Base-by-base conservation (phyloP, 768 basidiomycete genomes). In the Tremella yokohamensis region DNA sequence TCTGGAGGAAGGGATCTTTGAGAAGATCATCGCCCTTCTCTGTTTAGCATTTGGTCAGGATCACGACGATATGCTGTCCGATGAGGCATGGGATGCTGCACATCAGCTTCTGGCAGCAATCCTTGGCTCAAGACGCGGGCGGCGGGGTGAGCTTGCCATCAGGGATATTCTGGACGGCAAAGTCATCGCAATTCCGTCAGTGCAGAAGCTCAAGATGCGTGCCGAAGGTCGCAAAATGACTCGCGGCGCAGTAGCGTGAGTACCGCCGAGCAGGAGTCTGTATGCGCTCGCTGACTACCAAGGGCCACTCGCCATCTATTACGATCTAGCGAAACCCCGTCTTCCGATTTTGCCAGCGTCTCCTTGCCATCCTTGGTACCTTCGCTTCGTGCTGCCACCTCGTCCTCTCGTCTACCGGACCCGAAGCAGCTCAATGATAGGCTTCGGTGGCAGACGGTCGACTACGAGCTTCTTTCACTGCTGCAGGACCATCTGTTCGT, bases 371-470 rank as follows among this genome's bases (percentile, higher is more conserved):
- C 70, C 15, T 56, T 74, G 15, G 50, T 58, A 0, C 72, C 69
- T 0, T 69, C 69, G 1, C 56, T 76, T 2, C 51, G 63, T 12
- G 62, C 66, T n/a, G 67, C 72, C 8, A 60, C 69, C 29, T 63
- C 67, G 0, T 57, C 61, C 1, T 57, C 54, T 20, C 63, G 71
- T 12, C 66, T 62, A 38, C 22, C 42, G 16, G 49, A 53, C 15
- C 47, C 60, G 1, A 55, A 67, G n/a, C 40, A 63, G 8, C 48
- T 40, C 1, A 15, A 12, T 2, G 54, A 63, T 18, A 52, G 65
- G 20, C 52, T 53, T 2, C 51, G 52, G 3, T 75, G 72, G 75
- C 57, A 69, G 37, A 56, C 63, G 40, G 73, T 77, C 9, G 76
- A 77, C 45, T 53, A 56, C 15, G 70, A 73, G 20, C 63, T 77